phyloP scores from a whole-genome alignment of 768 basidiomycete genomes.

The Rhizopogon salebrosus region DNA sequence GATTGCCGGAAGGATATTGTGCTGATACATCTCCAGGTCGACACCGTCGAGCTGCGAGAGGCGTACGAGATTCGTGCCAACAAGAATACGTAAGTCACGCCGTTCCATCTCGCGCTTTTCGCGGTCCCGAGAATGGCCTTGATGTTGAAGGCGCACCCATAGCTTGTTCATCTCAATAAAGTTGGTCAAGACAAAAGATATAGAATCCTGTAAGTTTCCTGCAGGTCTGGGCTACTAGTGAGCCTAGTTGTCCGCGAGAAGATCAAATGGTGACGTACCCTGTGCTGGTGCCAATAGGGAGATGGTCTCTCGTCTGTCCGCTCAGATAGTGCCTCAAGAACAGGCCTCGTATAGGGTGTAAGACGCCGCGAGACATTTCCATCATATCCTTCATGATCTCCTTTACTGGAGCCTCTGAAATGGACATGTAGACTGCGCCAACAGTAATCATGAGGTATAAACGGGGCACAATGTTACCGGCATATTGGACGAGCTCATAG shows the following conservation, averaged over 20 bases:
- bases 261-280: slow-evolving; percentile 50
- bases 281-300: slow-evolving; percentile 80
- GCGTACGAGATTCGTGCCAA: slow-evolving; percentile 96
- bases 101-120: slow-evolving; percentile 98
- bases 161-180: slow-evolving; percentile 99
- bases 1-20: slow-evolving; percentile 82
- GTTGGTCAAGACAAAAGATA: slow-evolving; percentile 92
- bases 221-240: slow-evolving; percentile 49
- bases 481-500: slow-evolving; percentile 99
- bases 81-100: slow-evolving; percentile 89
- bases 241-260: neutral
- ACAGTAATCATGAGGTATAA: slow-evolving; percentile 99
- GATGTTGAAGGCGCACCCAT: slow-evolving; percentile 97
- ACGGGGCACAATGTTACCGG: slow-evolving; percentile 91
- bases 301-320: slow-evolving; percentile 91
- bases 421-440: slow-evolving; percentile 98
- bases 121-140: slow-evolving; percentile 93
- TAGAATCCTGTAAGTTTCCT: slow-evolving; percentile 93
- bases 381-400: slow-evolving; percentile 99
- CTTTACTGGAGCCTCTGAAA: slow-evolving; percentile 94
- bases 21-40: slow-evolving; percentile 87
- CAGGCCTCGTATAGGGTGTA: slow-evolving; percentile 94
- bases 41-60: slow-evolving; percentile 95
- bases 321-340: slow-evolving; percentile 96
- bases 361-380: slow-evolving; percentile 97